Percentiles rank a stretch among this genome's conserved stretches.
phyloP scores from a whole-genome alignment of 257 asterid genomes.

The Solanum appendiculatum region DNA sequence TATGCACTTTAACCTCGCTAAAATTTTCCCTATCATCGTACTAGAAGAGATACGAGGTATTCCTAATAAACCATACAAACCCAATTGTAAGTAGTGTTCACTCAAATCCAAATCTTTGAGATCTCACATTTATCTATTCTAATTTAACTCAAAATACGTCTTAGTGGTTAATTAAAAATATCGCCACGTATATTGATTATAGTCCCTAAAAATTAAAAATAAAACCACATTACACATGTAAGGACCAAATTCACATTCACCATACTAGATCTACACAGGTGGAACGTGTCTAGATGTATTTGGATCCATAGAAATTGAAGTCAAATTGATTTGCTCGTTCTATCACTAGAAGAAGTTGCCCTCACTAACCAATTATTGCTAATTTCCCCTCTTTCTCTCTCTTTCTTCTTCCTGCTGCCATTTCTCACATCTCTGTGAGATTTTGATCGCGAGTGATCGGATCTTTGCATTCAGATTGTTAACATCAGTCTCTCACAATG shows the following conservation, averaged over 20 bases:
- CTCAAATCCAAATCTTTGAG: neutral
- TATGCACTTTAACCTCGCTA: neutral
- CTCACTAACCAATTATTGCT: neutral
- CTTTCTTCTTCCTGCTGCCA: neutral
- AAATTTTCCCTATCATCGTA: neutral
- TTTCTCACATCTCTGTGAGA: neutral
- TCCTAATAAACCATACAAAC: neutral
- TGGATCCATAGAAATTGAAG: neutral
- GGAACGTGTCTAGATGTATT: neutral
- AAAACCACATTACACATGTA: neutral
- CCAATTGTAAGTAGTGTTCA: neutral
- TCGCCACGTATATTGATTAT: neutral
- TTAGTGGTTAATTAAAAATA: neutral
- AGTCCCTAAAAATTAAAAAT: neutral
- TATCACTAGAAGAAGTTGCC: neutral
- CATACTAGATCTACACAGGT: neutral
- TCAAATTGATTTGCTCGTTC: neutral
- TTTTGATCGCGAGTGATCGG: neutral
- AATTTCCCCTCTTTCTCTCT: neutral
- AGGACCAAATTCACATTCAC: neutral
- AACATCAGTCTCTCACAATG: conserved; percentile 20
- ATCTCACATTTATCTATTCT: neutral
- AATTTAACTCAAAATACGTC: neutral
- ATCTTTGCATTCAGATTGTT: neutral
- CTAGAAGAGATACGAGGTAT: neutral